These are phyloP conservation scores for Picochlorum sp. DNA, from an alignment of 139 green algal genomes.

Conservation along the genomic window DNA sequence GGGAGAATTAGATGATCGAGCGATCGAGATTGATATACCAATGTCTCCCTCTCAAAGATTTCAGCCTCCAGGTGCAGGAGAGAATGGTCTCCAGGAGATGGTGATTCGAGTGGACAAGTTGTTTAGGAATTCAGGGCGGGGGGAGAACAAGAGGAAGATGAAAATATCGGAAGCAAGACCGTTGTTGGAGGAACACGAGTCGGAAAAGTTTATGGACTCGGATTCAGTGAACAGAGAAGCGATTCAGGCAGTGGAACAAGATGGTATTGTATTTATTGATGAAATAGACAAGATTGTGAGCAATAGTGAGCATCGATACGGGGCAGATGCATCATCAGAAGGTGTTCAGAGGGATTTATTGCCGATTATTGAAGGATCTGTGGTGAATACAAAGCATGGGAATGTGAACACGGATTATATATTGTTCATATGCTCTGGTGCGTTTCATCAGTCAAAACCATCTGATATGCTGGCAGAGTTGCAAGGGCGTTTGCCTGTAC, in stretches of 20 bases:
- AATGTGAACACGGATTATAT: constrained; percentile 94
- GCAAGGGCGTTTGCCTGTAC: constrained; percentile 87
- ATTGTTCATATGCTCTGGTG: constrained; percentile 90
- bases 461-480: constrained; percentile 83
- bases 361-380: constrained; percentile 89
- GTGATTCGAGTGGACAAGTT: constrained; percentile 47
- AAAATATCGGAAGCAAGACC: constrained; percentile 59
- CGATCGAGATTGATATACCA: constrained; percentile 61
- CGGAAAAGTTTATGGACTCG: constrained; percentile 62
- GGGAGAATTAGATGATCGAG: constrained; percentile 57
- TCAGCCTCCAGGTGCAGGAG: not conserved
- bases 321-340: constrained; percentile 44
- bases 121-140: constrained; percentile 10
- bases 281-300: constrained; percentile 97
- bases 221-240: constrained; percentile 68
- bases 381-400: constrained; percentile 79
- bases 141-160: constrained; percentile 31
- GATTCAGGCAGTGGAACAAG: constrained; percentile 50
- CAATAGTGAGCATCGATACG: constrained; percentile 45
- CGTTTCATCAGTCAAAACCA: constrained; percentile 87
- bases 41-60: constrained; percentile 4
- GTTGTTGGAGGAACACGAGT: constrained; percentile 67
- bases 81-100: constrained; percentile 29
- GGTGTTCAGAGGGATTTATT: constrained; percentile 95
- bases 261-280: constrained; percentile 95